Conservation (phyloP, 2,329 filamentous ascomycete species). For the Fusarium coffeatum region DNA sequence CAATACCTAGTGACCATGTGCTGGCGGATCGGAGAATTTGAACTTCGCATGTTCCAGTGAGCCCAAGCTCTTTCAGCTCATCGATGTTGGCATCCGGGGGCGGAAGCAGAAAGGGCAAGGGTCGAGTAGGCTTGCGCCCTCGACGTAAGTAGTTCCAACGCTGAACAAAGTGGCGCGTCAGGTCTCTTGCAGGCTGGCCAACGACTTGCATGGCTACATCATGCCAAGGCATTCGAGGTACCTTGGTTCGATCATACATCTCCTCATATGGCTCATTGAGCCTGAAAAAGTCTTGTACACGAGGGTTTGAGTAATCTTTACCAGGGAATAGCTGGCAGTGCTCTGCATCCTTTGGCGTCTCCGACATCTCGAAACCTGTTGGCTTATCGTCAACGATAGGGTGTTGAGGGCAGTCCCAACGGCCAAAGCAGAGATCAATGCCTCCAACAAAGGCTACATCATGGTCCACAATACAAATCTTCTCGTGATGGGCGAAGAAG, state of each 20-base stretch:
- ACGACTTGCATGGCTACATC: conserved; percentile 98
- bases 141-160: conserved; percentile 97
- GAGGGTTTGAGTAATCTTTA: conserved; percentile 97
- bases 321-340: conserved; percentile 97
- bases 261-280: conserved; percentile 96
- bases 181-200: conserved; percentile 91
- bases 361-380: conserved; percentile 88
- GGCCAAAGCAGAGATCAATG: conserved; percentile 94
- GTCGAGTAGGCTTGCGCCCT: conserved; percentile 90
- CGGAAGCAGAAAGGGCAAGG: conserved; percentile 91
- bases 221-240: conserved; percentile 98
- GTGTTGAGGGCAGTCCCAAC: conserved; percentile 97
- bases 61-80: conserved; percentile 86
- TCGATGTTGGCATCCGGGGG: conserved; percentile 90
- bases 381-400: conserved; percentile 91
- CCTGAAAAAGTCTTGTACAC: conserved; percentile 93
- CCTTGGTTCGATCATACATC: conserved; percentile 93
- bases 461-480: conserved; percentile 96
- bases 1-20: conserved; percentile 91
- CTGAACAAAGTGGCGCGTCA: conserved; percentile 96
- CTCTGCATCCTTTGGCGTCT: conserved; percentile 84
- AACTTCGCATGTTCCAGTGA: conserved; percentile 95
- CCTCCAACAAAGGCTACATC: conserved; percentile 95
- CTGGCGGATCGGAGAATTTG: conserved; percentile 93
- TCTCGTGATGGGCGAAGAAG: conserved; percentile 99